These are phyloP conservation scores for Keithomyces neogunnii DNA, from an alignment of 2,329 filamentous ascomycete genomes.

Conservation along the genomic window DNA sequence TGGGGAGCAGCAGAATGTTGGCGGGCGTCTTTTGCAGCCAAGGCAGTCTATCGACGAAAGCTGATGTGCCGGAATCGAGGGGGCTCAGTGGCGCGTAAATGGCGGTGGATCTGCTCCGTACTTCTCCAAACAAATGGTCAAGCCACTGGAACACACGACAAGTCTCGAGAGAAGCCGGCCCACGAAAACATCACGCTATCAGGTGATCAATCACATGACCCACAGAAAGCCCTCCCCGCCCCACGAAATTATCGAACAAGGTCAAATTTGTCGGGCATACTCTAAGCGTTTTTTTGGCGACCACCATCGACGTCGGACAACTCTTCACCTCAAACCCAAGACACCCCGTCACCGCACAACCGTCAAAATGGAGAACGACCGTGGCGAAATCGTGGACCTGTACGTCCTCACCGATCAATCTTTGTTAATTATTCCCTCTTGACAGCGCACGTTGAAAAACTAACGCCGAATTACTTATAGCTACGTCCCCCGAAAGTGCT, in stretches of 20 bases:
- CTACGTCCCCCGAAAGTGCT: constrained; percentile 99
- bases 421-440: background rate
- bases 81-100: background rate
- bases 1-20: constrained; percentile 21
- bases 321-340: constrained; percentile 13
- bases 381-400: constrained; percentile 99
- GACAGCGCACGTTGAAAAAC: constrained; percentile 16
- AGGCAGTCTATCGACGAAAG: background rate
- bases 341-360: constrained; percentile 19
- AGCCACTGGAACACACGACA: background rate
- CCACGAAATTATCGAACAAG: constrained; percentile 27
- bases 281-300: constrained; percentile 21
- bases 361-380: constrained; percentile 98
- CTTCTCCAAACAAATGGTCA: background rate
- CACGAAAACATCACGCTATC: constrained; percentile 24
- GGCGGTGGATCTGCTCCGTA: too few species aligned
- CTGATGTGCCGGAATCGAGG: background rate
- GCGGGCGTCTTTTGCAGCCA: background rate
- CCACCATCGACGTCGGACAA: constrained; percentile 20
- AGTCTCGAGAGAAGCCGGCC: background rate
- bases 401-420: constrained; percentile 41
- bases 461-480: constrained; percentile 35
- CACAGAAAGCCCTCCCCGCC: constrained; percentile 26
- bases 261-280: constrained; percentile 24
- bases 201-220: constrained; percentile 26